Percentiles rank a stretch among this genome's conserved stretches.
Evolutionary conservation across 495 filamentous ascomycete species (phyloP).

Genomic region (Podospora appendiculata): DNA sequence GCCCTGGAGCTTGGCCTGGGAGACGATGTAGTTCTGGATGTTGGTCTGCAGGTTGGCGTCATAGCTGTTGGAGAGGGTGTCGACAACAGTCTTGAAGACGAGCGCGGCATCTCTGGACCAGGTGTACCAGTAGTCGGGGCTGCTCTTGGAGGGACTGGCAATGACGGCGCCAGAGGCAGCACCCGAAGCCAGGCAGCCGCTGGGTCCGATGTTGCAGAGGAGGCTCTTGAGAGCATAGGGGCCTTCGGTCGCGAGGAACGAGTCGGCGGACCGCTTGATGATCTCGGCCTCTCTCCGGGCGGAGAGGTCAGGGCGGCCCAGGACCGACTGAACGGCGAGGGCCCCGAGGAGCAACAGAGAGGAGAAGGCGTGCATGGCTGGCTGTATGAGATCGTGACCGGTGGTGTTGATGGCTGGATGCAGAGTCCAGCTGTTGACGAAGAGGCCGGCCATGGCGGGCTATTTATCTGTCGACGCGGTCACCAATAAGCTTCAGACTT

Average conservation of each 20-base stretch:
- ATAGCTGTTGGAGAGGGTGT: slow-evolving; percentile 50
- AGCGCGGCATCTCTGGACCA: slow-evolving; percentile 70
- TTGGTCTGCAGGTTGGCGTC: slow-evolving; percentile 36
- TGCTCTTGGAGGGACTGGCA: slow-evolving; percentile 50
- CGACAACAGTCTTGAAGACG: slow-evolving; percentile 52
- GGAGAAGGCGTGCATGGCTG: slow-evolving; percentile 36
- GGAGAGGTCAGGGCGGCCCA: slow-evolving; percentile 30
- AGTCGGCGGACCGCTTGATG: slow-evolving; percentile 39
- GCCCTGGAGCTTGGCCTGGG: slow-evolving; percentile 54
- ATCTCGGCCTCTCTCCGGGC: slow-evolving; percentile 30
- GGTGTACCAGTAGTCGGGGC: slow-evolving; percentile 57
- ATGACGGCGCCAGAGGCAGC: slow-evolving; percentile 50
- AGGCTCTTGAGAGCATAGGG: slow-evolving; percentile 44
- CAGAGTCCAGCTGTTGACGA: slow-evolving; percentile 3
- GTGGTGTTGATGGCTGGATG: slow-evolving; percentile 10
- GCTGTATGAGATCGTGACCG: slow-evolving; percentile 21
- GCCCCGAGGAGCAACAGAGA: slow-evolving; percentile 40
- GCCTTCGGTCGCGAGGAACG: slow-evolving; percentile 49
- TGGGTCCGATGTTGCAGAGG: slow-evolving; percentile 53
- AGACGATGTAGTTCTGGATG: slow-evolving; percentile 50
- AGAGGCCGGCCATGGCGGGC: slow-evolving; percentile 13
- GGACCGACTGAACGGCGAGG: slow-evolving; percentile 37
- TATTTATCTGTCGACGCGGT: slow-evolving; percentile 8
- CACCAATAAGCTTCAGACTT: no score
- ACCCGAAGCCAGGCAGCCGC: slow-evolving; percentile 38